Conservation (phyloP, 768 basidiomycete genomes). For the Boletus tomentosulus region DNA sequence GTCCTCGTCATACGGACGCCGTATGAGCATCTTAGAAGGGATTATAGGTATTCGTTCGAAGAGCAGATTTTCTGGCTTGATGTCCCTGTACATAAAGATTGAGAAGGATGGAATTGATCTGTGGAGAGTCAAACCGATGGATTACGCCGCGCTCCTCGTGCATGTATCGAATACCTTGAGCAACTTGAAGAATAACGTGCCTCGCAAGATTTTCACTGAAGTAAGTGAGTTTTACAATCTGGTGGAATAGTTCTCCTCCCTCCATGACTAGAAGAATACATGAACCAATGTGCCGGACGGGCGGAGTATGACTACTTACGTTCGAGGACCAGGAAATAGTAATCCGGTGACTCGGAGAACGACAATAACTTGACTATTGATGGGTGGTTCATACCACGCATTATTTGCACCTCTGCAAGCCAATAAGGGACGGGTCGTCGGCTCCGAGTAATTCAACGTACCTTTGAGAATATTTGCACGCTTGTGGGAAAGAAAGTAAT, state of each 20-base stretch:
- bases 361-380: conserved; percentile 86
- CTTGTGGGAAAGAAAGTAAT: conserved; percentile 39
- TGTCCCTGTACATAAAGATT: conserved; percentile 50
- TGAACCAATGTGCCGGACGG: conserved; percentile 7
- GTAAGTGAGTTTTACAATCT: conserved; percentile 98
- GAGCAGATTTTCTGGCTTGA: conserved; percentile 96
- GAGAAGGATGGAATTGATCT: neutral
- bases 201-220: conserved; percentile 97
- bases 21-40: conserved; percentile 70
- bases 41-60: conserved; percentile 91
- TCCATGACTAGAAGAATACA: conserved; percentile 68
- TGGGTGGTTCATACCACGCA: conserved; percentile 93
- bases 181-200: conserved; percentile 96
- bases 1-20: conserved; percentile 93
- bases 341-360: conserved; percentile 88
- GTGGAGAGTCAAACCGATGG: conserved; percentile 55
- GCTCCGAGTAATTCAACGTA: conserved; percentile 15
- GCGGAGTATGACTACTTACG: conserved; percentile 43
- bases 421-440: conserved; percentile 1
- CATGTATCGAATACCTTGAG: conserved; percentile 88
- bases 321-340: conserved; percentile 94
- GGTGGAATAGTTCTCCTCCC: conserved; percentile 97
- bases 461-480: conserved; percentile 97
- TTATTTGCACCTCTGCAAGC: conserved; percentile 91
- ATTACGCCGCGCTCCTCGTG: conserved; percentile 98